Base-by-base conservation (phyloP, 129 eudicot species). In the Pulicaria dysenterica region DNA sequence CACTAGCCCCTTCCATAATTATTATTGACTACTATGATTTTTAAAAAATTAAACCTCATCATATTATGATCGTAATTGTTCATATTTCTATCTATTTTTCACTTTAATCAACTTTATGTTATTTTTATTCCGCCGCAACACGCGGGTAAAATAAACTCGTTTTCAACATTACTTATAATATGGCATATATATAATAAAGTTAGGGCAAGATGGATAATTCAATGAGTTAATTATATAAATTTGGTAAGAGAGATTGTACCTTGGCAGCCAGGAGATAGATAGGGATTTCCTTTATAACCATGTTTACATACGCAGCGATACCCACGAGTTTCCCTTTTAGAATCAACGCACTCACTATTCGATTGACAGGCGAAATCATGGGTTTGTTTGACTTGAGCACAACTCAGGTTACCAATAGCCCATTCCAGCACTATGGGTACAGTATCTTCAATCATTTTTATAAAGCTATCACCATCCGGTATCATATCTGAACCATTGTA, bases 401-500 rank as follows among this genome's bases (percentile, higher is more conserved):
- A 58, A 58, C 4, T 58, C 16, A 58, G 44, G 4, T 58, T 36
- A 58, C 44, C 17, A 34, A 58, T 36, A 58, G 64, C 64, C 64
- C 64, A 58, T 10, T 58, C 64, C 11, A 36, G 44, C 15, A 58
- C 64, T 36, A 58, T 9, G 10, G 64, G 64, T 1, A 58, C 64
- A 31, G 0, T 62, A 5, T 39, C 57, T 3, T 0, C n/a, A 41
- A 69, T 72, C 55, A 41, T 77, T 7, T 53, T 8, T 6, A n/a
- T 0, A 12, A 80, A 80, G 4, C 0, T 6, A 0, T 46, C 5
- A 39, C 75, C 82, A 2, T 9, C 10, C 3, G 49, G 11, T 6
- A 37, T 47, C 1, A 80, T 24, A 65, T 83, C 86, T 2, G 3
- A 1, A 1, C 85, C 73, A 4, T 19, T 36, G 68, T 80, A 86